Evolutionary conservation across 2,329 filamentous ascomycete species (phyloP), one percentile per base, ranked within the genome.

Genomic region (Xylariales sp.): DNA sequence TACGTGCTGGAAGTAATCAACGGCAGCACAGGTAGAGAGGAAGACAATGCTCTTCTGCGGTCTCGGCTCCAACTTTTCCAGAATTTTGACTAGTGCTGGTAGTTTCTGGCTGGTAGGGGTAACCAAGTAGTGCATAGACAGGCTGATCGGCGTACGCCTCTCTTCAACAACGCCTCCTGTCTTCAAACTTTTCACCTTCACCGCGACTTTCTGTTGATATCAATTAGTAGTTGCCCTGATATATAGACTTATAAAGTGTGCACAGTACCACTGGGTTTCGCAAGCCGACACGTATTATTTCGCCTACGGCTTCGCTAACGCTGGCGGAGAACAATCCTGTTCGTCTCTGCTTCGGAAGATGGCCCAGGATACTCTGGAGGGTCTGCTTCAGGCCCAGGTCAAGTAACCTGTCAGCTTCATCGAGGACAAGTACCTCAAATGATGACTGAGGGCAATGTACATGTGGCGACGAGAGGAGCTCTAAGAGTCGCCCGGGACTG

Each of bases 381-480:
- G 95, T 89, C 40, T 87, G 83, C 60, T 94, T 93, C 64, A 98
- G 97, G 5, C 94, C 93, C 16, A 97, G 74, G 62, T 98, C 93
- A 10, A 98, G 71, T 18, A 98, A 68, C 42, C 93, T 77, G 61
- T 98, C 93, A 34, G 91, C 93, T 66, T 98, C 93, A 56, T 98
- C 93, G 24, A 98, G 74, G 4, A 98, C 86, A 10, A 98, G 76
- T 34, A 88, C 80, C 59, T 98, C 91, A 49, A 98, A 97, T 0
- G 87, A 87, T 1, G 87, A 89, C 44, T 91, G 85, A 1, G 88
- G 82, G 51, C 87, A 90, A 58, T 94, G 87, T 12, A 95, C 89
- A 54, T 95, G 85, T 2, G 83, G 85, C 2, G 88, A 95, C 0
- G 84, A 81, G 5, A 98, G 72, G 1, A 98, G 76, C 55, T 96